Base-by-base conservation (phyloP, 768 basidiomycete genomes). In the Mrakia hoshinonis region DNA sequence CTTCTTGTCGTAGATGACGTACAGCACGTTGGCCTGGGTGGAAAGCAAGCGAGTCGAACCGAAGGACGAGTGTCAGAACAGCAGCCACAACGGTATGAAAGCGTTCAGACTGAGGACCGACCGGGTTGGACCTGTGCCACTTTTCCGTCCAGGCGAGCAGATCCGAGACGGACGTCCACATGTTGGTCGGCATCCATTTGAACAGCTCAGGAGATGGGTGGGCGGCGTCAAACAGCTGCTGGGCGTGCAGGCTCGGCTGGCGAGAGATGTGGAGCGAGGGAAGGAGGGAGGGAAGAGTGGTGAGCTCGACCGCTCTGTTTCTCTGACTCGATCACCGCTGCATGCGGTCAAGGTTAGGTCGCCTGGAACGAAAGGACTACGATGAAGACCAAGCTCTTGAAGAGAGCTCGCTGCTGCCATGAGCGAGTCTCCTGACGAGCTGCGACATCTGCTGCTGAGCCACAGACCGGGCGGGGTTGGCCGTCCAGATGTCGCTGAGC, bases 1-100 rank as follows among this genome's bases (percentile, higher is more conserved):
- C 15, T 73, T 73, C 26, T 39, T 48, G 39, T 73, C 61, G 49
- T 26, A 39, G 22, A 73, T 73, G 38, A 58, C 72, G 43, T 51
- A 64, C 49, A 62, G 49, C 29, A 73, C 15, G 22, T 26, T 20
- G 22, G 60, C n/a, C 72, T 73, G 26, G 46, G 18, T 4, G 18
- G 31, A 48, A 18, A 48, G 46, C 31, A 13, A 47, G 31, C 12
- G 58, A 70, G 51, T 34, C 38, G 34, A 36, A 34, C 29, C 55
- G 26, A 12, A 9, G 24, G 24, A 34, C 9, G 5, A 51, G 43
- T 4, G 24, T 34, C 47, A 9, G 15, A 26, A 13, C 15, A 11
- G 4, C 9, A n/a, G 26, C 1, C 22, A 11, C 13, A 29, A n/a
- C 34, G 26, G 29, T 20, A 15, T 52, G 36, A 51, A 39, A 36